phyloP scores from a whole-genome alignment of 768 basidiomycete genomes.

The Peribolospora baueri region DNA sequence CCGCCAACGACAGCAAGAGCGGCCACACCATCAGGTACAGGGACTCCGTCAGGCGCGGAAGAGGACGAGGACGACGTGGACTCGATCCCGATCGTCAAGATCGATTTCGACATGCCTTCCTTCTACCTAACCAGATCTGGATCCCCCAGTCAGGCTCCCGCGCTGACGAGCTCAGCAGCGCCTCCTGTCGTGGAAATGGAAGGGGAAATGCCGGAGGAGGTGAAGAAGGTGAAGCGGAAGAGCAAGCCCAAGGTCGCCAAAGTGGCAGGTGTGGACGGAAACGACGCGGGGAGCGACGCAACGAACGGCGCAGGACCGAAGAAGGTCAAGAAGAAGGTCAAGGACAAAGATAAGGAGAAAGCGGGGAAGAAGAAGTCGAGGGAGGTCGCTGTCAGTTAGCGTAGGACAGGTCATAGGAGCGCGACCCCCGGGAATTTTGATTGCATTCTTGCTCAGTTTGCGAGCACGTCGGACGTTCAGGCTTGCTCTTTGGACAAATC shows the following conservation, averaged over 20 bases:
- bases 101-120: conserved; percentile 27
- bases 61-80: conserved; percentile 41
- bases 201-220: conserved; percentile 58
- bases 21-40: too few species aligned
- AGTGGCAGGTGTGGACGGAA: background rate
- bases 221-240: conserved; percentile 7
- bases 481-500: too few species aligned
- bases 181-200: conserved; percentile 41
- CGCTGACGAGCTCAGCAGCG: conserved; percentile 5
- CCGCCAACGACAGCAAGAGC: conserved; percentile 2
- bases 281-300: background rate
- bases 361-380: too few species aligned
- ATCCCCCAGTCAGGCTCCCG: conserved; percentile 23
- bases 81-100: conserved; percentile 64
- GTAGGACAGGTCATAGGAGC: too few species aligned
- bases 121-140: conserved; percentile 1
- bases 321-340: background rate
- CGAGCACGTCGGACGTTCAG: too few species aligned
- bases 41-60: conserved; percentile 5
- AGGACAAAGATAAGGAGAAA: conserved; percentile 1
- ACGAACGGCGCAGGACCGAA: background rate
- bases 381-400: too few species aligned
- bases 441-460: too few species aligned
- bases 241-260: background rate
- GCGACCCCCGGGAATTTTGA: too few species aligned